phyloP scores from a whole-genome alignment of 1,139 yeast species.

The Geotrichum citri-aurantii region DNA sequence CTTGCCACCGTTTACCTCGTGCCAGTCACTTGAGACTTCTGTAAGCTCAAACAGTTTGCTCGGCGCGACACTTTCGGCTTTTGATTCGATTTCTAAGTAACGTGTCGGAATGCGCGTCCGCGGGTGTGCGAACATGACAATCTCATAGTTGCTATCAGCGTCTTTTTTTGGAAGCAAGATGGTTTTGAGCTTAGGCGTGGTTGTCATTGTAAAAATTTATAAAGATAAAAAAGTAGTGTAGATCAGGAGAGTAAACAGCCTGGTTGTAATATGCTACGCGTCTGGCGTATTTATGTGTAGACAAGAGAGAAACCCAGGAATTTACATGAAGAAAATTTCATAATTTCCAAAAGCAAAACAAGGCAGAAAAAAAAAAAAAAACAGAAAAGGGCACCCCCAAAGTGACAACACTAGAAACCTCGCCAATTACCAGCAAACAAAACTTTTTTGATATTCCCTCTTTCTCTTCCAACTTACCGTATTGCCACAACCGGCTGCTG shows the following conservation, averaged over 20 bases:
- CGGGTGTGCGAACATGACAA: conserved; percentile 11
- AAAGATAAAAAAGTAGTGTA: too few species aligned
- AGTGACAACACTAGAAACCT: neutral
- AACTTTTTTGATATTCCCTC: neutral
- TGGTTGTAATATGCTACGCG: neutral
- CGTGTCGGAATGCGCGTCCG: conserved; percentile 12
- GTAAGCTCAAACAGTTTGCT: conserved; percentile 10
- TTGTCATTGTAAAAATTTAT: too few species aligned
- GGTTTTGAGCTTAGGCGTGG: neutral
- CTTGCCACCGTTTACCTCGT: conserved; percentile 1
- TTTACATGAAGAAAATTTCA: neutral
- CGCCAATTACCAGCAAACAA: neutral
- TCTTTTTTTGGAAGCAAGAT: neutral
- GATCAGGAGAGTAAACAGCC: neutral
- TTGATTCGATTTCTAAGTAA: neutral
- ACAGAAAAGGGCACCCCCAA: neutral
- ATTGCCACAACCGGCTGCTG: neutral
- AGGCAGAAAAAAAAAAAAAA: neutral
- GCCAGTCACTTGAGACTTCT: conserved; percentile 5
- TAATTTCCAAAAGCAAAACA: neutral
- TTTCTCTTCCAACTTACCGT: neutral
- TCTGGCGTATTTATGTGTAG: neutral
- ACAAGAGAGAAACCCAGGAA: neutral
- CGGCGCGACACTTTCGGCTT: neutral
- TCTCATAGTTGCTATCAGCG: neutral